Evolutionary conservation across 2,329 filamentous ascomycete species (phyloP).

Genomic region (Cladorrhinum sp.): DNA sequence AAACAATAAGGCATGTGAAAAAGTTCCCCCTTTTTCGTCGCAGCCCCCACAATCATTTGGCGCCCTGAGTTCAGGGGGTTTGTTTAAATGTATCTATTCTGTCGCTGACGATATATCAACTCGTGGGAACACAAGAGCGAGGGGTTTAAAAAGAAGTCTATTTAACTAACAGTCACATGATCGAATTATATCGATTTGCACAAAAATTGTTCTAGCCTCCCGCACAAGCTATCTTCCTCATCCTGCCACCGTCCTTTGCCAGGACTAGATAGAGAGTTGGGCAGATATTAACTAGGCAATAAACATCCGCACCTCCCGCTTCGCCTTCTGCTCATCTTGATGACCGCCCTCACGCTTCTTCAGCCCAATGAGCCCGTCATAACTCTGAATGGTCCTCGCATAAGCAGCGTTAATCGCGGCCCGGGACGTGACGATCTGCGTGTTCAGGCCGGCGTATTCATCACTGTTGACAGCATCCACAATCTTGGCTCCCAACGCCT

Average conservation of each 20-base stretch:
- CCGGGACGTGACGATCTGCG: neutral
- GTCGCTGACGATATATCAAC: too few relatives aligned
- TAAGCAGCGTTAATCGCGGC: neutral
- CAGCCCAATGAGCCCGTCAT: neutral
- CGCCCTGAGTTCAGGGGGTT: neutral
- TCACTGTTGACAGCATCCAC: neutral
- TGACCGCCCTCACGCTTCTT: neutral
- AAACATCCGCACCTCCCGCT: neutral
- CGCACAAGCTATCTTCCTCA: too few relatives aligned
- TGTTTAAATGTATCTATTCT: neutral
- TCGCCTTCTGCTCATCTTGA: neutral
- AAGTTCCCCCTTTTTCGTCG: too few relatives aligned
- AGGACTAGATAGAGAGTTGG: neutral
- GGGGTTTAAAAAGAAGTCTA: too few relatives aligned
- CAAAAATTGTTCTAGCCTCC: too few relatives aligned
- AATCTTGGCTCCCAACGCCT: neutral
- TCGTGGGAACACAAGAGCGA: too few relatives aligned
- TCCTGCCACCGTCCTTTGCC: too few relatives aligned
- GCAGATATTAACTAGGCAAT: neutral
- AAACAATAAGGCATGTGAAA: too few relatives aligned
- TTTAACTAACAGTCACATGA: too few relatives aligned
- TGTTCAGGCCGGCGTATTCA: neutral
- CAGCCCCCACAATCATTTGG: neutral
- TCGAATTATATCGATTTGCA: too few relatives aligned
- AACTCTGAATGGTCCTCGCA: neutral